Base-by-base conservation (phyloP, 1,139 yeast species). In the Geotrichum bryndzae region DNA sequence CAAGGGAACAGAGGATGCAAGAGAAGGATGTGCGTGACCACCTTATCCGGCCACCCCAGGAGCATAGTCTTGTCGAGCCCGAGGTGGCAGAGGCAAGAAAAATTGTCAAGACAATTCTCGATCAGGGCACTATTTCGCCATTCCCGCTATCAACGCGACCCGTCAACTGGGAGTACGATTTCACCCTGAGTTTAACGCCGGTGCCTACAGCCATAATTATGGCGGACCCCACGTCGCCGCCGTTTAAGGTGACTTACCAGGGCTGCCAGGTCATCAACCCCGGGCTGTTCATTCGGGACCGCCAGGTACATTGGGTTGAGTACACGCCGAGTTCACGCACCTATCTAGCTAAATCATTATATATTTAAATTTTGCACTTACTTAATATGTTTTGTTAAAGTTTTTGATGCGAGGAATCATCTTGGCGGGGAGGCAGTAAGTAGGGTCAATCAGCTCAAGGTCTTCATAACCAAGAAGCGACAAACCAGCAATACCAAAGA, bases 111-210 rank as follows among this genome's bases (percentile, higher is more conserved):
- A 90, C 97, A 0, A 66, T 94, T 1, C 75, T 94, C 13, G 96
- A 90, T 70, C 99, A 94, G 74, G 96, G 96, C 0, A 88, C 85
- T 70, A 73, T 94, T 59, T 88, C 95, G 54, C 98, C 99, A 22
- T 90, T 91, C 70, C 77, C 84, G 3, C 74, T 79, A 35, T 75
- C 79, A 51, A 76, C 83, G 38, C 82, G 90, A 64, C 87, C 95
- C 0, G 78, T 90, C 0, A 77, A 84, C 50, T 84, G 96, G 77
- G 86, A 85, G 63, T 82, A 82, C 68, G 96, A 90, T 70, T 85
- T 85, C 66, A 77, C 84, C 1, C 78, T 94, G 62, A 80, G 88
- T 29, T 73, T 94, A 60, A 83, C 87, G 57, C 98, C 97, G 0
- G 76, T 90, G 41, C 99, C 99, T 2, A 67, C 72, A 0, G 65